Base-by-base conservation (phyloP, 2,329 filamentous ascomycete genomes). In the Albifimbria verrucaria region DNA sequence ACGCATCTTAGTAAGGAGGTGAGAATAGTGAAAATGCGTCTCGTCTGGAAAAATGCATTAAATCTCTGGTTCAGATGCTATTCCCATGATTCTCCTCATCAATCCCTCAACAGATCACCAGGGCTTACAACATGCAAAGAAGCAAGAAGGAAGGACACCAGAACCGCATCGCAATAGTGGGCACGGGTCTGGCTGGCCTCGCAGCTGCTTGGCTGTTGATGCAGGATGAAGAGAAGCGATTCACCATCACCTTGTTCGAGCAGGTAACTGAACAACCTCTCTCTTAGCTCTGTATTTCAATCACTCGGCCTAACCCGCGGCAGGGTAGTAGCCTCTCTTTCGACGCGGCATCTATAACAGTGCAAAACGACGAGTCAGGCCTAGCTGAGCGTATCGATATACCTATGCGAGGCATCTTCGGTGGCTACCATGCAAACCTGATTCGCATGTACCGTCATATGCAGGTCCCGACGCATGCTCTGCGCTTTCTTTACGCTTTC, bases 391-490 rank as follows among this genome's bases (percentile, higher is more conserved):
- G 70, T 10, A 61, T 75, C 28, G 71, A 75, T 50, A 51, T 75
- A 4, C 72, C 72, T 4, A 71, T 71, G 65, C 70, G 72, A 23
- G 68, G 68, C 4, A 64, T 62, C 51, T 67, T 68, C 1, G 66
- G 62, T 7, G 70, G 72, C 20, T 86, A 80, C 64, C 85, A 86
- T 60, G 62, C 66, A 46, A 81, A 83, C 55, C 66, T 86, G 48
- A 75, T 73, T 56, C 69, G 72, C 23, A 79, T 86, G 76, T 85
- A 85, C 63, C 69, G 78, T 23, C 70, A 82, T 57, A 66, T 86
- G 3, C 73, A 70, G 2, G 69, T 86, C 12, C 66, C 67, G 6
- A 79, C 81, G 54, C 72, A 75, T 41, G 68, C 73, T 12, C 73
- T 80, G 51, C 72, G 70, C 17, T 84, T 84, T 57, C 64, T 83